These are phyloP conservation scores for Stellera chamaejasme DNA, from an alignment of 345 rosid genomes.

Conservation along the genomic window DNA sequence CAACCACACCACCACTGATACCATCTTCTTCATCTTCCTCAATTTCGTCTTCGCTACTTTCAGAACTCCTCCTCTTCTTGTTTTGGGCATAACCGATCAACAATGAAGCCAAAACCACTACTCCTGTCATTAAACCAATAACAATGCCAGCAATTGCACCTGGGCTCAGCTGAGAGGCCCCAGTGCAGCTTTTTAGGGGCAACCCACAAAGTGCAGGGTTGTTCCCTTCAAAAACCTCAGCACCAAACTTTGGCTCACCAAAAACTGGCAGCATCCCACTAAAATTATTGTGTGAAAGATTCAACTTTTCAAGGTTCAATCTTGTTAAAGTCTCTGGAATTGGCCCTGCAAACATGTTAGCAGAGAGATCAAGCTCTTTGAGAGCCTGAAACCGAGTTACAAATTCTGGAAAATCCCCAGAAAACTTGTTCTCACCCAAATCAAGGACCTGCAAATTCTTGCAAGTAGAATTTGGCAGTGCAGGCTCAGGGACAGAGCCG, in stretches of 20 bases:
- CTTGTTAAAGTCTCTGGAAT: slow-evolving; percentile 48
- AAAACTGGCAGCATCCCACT: slow-evolving; percentile 64
- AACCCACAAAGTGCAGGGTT: slow-evolving; percentile 66
- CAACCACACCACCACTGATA: slow-evolving; percentile 19
- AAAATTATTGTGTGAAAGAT: slow-evolving; percentile 75
- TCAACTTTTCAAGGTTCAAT: slow-evolving; percentile 49
- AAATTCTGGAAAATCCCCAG: slow-evolving; percentile 73
- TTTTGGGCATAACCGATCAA: slow-evolving; percentile 73
- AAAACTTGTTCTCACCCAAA: slow-evolving; percentile 61
- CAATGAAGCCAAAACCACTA: slow-evolving; percentile 71
- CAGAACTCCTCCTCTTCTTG: slow-evolving; percentile 50
- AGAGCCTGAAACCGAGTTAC: slow-evolving; percentile 43
- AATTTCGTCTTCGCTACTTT: slow-evolving; percentile 56
- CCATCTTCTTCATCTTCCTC: slow-evolving; percentile 63
- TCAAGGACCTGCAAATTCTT: slow-evolving; percentile 54
- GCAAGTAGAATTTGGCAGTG: slow-evolving; percentile 67
- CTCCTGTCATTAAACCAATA: slow-evolving; percentile 77
- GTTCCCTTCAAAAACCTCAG: slow-evolving; percentile 64
- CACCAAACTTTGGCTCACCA: slow-evolving; percentile 49
- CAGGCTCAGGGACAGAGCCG: slow-evolving; percentile 68
- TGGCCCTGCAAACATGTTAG: slow-evolving; percentile 49
- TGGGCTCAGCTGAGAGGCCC: slow-evolving; percentile 47
- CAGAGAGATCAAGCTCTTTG: slow-evolving; percentile 69
- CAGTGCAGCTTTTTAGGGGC: slow-evolving; percentile 54
- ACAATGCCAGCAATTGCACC: slow-evolving; percentile 89